phyloP scores from a whole-genome alignment of 2,329 filamentous ascomycete genomes.

The Knoxdaviesia capensis region DNA sequence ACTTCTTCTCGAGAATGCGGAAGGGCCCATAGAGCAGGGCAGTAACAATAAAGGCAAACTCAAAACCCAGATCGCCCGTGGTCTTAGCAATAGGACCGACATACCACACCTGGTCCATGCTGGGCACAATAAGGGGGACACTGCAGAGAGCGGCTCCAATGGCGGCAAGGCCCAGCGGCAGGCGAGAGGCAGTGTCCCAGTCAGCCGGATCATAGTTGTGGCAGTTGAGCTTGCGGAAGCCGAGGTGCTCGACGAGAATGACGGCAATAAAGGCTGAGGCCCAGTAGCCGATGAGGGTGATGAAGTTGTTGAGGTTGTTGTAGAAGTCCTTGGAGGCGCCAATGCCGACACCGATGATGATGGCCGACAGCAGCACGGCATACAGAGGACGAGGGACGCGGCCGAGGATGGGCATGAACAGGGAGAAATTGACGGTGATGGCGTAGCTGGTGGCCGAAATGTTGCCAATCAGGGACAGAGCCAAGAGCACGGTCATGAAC shows the following conservation, averaged over 20 bases:
- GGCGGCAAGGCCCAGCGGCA: conserved; percentile 27
- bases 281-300: conserved; percentile 38
- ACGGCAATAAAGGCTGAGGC: conserved; percentile 32
- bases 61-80: conserved; percentile 46
- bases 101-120: conserved; percentile 41
- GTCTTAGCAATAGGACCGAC: conserved; percentile 36
- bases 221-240: conserved; percentile 24
- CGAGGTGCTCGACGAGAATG: conserved; percentile 23
- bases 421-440: conserved; percentile 44
- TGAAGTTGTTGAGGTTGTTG: conserved; percentile 32
- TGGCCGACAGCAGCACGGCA: conserved; percentile 32
- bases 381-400: conserved; percentile 36
- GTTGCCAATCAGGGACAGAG: conserved; percentile 37
- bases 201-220: conserved; percentile 22
- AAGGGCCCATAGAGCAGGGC: conserved; percentile 25
- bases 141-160: conserved; percentile 22
- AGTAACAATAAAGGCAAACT: conserved; percentile 35
- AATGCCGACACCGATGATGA: conserved; percentile 39
- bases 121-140: conserved; percentile 32
- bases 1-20: conserved; percentile 21
- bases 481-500: conserved; percentile 38
- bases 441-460: conserved; percentile 39
- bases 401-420: conserved; percentile 33
- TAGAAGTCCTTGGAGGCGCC: conserved; percentile 35
- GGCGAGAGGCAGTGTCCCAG: conserved; percentile 23